Conservation (phyloP, 164 flowering plant species). For the Nymphaea thermarum region DNA sequence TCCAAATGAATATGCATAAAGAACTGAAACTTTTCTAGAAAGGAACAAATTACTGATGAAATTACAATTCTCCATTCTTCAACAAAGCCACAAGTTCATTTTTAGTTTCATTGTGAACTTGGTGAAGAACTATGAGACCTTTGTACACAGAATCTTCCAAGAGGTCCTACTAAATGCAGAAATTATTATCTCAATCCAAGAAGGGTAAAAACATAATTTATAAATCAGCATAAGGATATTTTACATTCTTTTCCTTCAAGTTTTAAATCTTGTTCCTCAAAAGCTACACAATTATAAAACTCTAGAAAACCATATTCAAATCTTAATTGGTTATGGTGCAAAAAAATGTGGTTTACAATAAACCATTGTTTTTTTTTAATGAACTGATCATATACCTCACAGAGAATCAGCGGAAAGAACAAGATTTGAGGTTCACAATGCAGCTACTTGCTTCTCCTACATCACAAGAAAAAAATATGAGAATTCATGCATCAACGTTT, state of each 20-base stretch:
- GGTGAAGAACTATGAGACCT: slow-evolving; percentile 30
- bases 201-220: no score
- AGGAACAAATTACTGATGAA: slow-evolving; percentile 17
- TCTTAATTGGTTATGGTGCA: background rate
- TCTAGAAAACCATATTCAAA: slow-evolving; percentile 22
- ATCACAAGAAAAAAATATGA: no score
- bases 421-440: background rate
- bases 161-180: slow-evolving; percentile 28
- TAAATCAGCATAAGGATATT: slow-evolving; percentile 1
- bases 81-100: slow-evolving; percentile 34
- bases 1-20: no score
- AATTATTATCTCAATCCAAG: background rate
- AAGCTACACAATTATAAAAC: slow-evolving; percentile 78
- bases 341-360: no score
- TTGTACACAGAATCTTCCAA: slow-evolving; percentile 25
- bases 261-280: slow-evolving; percentile 45
- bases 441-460: no score
- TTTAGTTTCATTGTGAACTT: slow-evolving; percentile 38
- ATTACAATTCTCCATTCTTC: slow-evolving; percentile 37
- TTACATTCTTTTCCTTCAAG: slow-evolving; percentile 62
- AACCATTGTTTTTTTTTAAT: no score
- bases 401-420: background rate
- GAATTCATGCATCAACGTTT: no score
- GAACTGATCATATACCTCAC: background rate
- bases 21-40: slow-evolving; percentile 27